Evolutionary conservation across 257 asterid genomes (phyloP).

Genomic region (Solanum lycopersicoides): DNA sequence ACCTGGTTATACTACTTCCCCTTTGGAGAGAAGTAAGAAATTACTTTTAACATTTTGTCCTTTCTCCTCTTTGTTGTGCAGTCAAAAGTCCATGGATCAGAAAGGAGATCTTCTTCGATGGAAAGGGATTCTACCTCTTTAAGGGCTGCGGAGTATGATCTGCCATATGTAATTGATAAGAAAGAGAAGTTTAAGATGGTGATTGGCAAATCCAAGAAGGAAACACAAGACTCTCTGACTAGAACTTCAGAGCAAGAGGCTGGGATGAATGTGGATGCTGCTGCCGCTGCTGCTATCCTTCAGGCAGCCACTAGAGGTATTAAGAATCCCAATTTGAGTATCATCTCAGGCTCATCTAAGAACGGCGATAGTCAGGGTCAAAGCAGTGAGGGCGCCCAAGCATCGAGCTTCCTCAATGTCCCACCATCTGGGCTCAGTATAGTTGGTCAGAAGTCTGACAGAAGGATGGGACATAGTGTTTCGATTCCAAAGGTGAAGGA

Average conservation of each 20-base stretch:
- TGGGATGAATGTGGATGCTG: conserved; percentile 58
- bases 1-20: not conserved
- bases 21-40: not conserved
- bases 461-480: conserved; percentile 2
- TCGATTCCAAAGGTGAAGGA: conserved; percentile 1
- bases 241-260: conserved; percentile 32
- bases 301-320: conserved; percentile 84
- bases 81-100: conserved; percentile 41
- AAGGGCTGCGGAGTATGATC: conserved; percentile 21
- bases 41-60: not conserved
- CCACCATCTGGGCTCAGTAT: not conserved
- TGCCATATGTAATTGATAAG: conserved; percentile 56
- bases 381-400: conserved; percentile 19
- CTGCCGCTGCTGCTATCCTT: conserved; percentile 81
- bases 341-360: conserved; percentile 15
- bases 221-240: conserved; percentile 31
- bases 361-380: conserved; percentile 13
- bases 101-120: conserved; percentile 23
- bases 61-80: conserved; percentile 20
- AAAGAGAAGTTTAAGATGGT: conserved; percentile 93
- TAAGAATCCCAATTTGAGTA: conserved; percentile 35
- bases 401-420: conserved; percentile 1
- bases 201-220: conserved; percentile 74
- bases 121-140: conserved; percentile 16
- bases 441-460: conserved; percentile 8